A percentile compares a stretch with the other conserved stretches of the same genome.
Conservation (phyloP, 148 eudicot genomes). For the Tetragonia tetragonoides region DNA sequence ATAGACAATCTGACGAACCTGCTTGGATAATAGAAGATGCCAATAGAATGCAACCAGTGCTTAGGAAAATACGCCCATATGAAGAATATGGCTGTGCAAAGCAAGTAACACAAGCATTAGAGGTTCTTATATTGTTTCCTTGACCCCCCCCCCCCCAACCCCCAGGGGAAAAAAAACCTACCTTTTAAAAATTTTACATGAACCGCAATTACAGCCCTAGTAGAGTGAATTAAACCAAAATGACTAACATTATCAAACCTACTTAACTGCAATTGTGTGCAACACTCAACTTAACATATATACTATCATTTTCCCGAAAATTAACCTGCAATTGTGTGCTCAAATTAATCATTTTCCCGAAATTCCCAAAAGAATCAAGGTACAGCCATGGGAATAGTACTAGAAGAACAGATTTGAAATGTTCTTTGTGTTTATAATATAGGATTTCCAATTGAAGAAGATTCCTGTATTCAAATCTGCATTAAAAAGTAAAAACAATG, state of each 20-base stretch:
- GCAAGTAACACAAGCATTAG: constrained; percentile 13
- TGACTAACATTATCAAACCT: background rate
- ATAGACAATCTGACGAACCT: constrained; percentile 40
- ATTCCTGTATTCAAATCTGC: background rate
- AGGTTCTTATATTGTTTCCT: background rate
- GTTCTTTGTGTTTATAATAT: background rate
- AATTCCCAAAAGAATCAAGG: background rate
- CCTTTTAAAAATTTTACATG: background rate
- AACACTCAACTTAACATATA: background rate
- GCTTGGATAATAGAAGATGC: constrained; percentile 84
- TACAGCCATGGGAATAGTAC: background rate
- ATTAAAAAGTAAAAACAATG: background rate
- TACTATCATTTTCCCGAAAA: background rate
- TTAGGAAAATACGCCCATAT: constrained; percentile 91
- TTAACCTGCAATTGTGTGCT: background rate
- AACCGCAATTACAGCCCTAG: background rate
- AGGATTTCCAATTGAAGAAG: background rate
- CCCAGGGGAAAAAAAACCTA: background rate
- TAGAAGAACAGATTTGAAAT: background rate
- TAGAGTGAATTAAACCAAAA: background rate
- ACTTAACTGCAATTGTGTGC: no score
- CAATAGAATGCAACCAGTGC: constrained; percentile 69
- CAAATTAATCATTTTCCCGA: background rate
- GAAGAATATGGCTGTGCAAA: constrained; percentile 59
- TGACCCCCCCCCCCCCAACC: background rate